A percentile compares a stretch with the other conserved stretches of the same genome.
phyloP scores from a whole-genome alignment of 78 protist genomes.

The Dictyostelium discoideum region dicty_2.7 NC_007088.5:6687001-6687500 shows the following conservation, averaged over 20 bases:
- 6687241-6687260: conserved; percentile 97
- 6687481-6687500: conserved; percentile 98
- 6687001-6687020: conserved; percentile 97
- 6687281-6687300: conserved; percentile 97
- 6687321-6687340: conserved; percentile 97
- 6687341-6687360: conserved; percentile 99
- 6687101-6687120: conserved; percentile 99
- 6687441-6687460: conserved; percentile 95
- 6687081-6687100: conserved; percentile 97
- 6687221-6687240: conserved; percentile 95
- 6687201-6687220: conserved; percentile 83
- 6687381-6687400: conserved; percentile 91
- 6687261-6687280: conserved; percentile 95
- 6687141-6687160: conserved; percentile 86
- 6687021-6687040: conserved; percentile 90
- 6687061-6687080: conserved; percentile 93
- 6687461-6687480: conserved; percentile 98
- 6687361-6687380: conserved; percentile 94
- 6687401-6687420: conserved; percentile 96
- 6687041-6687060: conserved; percentile 80
- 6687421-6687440: conserved; percentile 96
- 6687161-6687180: conserved; percentile 97
- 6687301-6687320: conserved; percentile 94
- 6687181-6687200: conserved; percentile 89
- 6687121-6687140: conserved; percentile 96